Conservation (phyloP, 768 basidiomycete species). For the Cyclocybe aegerita region DNA sequence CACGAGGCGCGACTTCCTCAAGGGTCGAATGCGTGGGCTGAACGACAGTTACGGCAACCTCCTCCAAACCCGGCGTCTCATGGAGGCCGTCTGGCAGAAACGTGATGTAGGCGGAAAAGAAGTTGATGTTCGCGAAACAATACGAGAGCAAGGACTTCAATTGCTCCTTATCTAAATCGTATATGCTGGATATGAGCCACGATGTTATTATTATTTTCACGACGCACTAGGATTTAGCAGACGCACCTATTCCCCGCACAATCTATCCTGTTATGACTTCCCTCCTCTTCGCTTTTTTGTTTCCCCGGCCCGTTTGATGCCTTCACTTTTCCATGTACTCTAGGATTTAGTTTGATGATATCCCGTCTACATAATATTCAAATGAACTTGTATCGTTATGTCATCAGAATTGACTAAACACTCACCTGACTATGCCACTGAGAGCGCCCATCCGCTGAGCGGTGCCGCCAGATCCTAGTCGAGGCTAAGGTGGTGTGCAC, state of each 20-base stretch:
- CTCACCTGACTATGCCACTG: too few species aligned
- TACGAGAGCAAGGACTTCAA: conserved; percentile 48
- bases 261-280: neutral
- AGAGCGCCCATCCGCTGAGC: too few species aligned
- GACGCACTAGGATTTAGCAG: conserved; percentile 9
- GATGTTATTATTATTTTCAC: conserved; percentile 4
- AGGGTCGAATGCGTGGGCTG: conserved; percentile 50
- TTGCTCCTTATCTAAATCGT: conserved; percentile 49
- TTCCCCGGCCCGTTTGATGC: conserved; percentile 4
- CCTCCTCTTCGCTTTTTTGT: neutral
- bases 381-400: neutral
- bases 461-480: too few species aligned
- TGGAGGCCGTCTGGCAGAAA: conserved; percentile 72
- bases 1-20: conserved; percentile 55
- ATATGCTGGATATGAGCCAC: conserved; percentile 1
- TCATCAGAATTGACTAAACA: too few species aligned
- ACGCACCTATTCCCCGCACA: conserved; percentile 17
- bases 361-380: neutral
- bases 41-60: conserved; percentile 62
- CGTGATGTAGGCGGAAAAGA: conserved; percentile 53
- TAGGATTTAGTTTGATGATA: neutral
- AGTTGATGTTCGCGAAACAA: conserved; percentile 62
- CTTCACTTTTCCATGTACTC: conserved; percentile 4
- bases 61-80: conserved; percentile 53
- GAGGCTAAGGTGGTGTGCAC: too few species aligned